Conservation (phyloP, 2,329 filamentous ascomycete species). For the Mycosphaerelloides madeirae region DNA sequence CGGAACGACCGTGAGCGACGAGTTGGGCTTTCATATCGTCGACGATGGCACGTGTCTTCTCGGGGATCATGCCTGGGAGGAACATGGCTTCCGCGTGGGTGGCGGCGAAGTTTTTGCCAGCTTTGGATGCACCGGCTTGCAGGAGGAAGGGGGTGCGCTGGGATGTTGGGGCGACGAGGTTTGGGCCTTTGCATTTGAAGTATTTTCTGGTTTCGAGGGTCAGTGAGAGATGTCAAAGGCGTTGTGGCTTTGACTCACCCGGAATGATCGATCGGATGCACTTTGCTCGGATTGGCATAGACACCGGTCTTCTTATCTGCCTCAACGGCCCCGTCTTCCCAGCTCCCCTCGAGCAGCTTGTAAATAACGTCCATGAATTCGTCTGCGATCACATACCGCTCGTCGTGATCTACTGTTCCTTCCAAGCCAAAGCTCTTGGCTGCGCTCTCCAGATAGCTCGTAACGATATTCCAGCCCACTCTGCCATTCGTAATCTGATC, state of each 20-base stretch:
- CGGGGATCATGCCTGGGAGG: constrained; percentile 41
- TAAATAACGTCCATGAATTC: constrained; percentile 39
- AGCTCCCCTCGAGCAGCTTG: constrained; percentile 29
- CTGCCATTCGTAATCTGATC: constrained; percentile 37
- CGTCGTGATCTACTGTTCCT: constrained; percentile 46
- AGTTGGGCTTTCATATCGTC: constrained; percentile 40
- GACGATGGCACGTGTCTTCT: constrained; percentile 39
- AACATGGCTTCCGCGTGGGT: constrained; percentile 46
- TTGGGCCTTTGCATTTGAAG: constrained; percentile 42
- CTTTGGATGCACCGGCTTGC: constrained; percentile 45
- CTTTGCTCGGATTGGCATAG: constrained; percentile 53
- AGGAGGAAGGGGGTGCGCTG: constrained; percentile 56
- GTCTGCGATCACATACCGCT: constrained; percentile 46
- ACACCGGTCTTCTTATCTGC: constrained; percentile 55
- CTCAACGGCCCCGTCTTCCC: constrained; percentile 33
- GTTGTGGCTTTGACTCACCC: constrained; percentile 11
- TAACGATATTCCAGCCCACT: constrained; percentile 49
- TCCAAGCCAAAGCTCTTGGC: constrained; percentile 46
- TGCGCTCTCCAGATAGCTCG: constrained; percentile 45
- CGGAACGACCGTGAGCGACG: constrained; percentile 36
- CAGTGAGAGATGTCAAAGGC: background rate
- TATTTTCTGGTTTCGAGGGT: constrained; percentile 24
- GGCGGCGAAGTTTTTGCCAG: constrained; percentile 44
- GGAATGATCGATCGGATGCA: constrained; percentile 48
- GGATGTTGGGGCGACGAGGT: constrained; percentile 52